Evolutionary conservation across 208 protist species (phyloP).

Genomic region (Entamoeba invadens): DNA sequence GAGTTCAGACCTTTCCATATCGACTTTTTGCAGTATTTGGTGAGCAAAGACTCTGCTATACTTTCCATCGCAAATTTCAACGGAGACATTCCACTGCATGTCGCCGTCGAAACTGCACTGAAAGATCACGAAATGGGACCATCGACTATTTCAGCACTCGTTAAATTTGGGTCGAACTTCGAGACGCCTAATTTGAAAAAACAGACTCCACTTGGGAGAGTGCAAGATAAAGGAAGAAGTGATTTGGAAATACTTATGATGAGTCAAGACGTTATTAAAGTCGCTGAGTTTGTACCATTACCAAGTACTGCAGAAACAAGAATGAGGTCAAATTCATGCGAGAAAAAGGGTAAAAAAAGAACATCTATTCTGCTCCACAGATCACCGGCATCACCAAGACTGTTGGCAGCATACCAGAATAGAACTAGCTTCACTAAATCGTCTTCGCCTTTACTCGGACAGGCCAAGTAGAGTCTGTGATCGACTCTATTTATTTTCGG

Average conservation of each 20-base stretch:
- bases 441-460: background rate
- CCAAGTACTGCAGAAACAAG: background rate
- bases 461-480: too few species aligned
- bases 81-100: background rate
- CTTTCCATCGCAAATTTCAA: background rate
- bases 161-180: background rate
- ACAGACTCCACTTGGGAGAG: background rate
- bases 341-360: background rate
- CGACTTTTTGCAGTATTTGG: background rate
- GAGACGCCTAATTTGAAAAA: background rate
- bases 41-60: background rate
- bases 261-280: background rate
- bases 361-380: background rate
- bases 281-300: background rate
- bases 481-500: too few species aligned
- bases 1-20: background rate
- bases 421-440: background rate
- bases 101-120: background rate
- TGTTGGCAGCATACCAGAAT: background rate
- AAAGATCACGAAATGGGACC: background rate
- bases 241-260: background rate
- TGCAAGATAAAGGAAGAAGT: background rate
- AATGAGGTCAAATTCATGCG: background rate
- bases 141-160: background rate
- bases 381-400: background rate